Evolutionary conservation across 2,329 filamentous ascomycete genomes (phyloP).

Genomic region (Fusarium devonianum): DNA sequence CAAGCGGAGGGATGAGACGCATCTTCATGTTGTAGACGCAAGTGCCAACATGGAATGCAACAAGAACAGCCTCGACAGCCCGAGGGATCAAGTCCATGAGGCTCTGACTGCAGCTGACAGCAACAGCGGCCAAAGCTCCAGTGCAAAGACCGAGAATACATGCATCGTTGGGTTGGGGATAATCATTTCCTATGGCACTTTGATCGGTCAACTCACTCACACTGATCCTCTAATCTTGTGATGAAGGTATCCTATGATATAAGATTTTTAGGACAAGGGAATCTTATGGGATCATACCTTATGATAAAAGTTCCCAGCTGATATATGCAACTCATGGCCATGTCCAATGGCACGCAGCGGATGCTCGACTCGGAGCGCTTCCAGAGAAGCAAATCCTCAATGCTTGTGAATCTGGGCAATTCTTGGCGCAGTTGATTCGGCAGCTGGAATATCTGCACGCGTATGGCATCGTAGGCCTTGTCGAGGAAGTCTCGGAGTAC

Average conservation of each 20-base stretch:
- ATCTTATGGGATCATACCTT: constrained; percentile 12
- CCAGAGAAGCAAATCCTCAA: constrained; percentile 29
- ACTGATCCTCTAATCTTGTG: too few relatives aligned
- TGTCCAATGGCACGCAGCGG: constrained; percentile 31
- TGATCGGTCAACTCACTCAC: too few relatives aligned
- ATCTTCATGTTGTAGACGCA: constrained; percentile 23
- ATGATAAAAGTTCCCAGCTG: constrained; percentile 32
- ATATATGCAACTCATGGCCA: constrained; percentile 34
- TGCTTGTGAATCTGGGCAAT: constrained; percentile 28
- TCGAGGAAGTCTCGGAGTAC: constrained; percentile 31
- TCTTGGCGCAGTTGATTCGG: constrained; percentile 24
- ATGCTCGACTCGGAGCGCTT: constrained; percentile 26
- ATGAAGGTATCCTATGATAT: too few relatives aligned
- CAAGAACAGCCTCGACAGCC: constrained; percentile 23
- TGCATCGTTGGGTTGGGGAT: too few relatives aligned
- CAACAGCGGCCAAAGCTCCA: constrained; percentile 31
- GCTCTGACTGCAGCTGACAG: constrained; percentile 32
- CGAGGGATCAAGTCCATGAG: constrained; percentile 27
- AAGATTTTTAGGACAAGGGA: too few relatives aligned
- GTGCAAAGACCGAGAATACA: constrained; percentile 35
- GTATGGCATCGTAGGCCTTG: constrained; percentile 28
- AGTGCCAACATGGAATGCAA: constrained; percentile 28
- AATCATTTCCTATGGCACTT: too few relatives aligned
- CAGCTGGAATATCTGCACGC: constrained; percentile 25
- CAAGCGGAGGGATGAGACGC: constrained; percentile 10